Evolutionary conservation across 2,329 filamentous ascomycete species (phyloP), one percentile per base, ranked within the genome.

Genomic region (Penicillium sp.): DNA sequence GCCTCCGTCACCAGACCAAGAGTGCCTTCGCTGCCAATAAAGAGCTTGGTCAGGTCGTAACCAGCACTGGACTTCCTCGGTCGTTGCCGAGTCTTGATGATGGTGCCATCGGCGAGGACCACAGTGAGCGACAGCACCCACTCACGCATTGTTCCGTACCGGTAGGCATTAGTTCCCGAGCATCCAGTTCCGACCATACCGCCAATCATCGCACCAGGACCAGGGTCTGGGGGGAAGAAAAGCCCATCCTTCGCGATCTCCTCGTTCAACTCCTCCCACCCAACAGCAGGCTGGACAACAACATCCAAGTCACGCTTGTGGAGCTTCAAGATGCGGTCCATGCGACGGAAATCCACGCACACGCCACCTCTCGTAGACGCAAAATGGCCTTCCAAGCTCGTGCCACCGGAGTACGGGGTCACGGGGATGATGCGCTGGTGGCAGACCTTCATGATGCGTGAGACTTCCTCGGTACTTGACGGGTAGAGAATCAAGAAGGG

Each of bases 141-240:
- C 70, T 96, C 91, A 60, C 90, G 87, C 91, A 96, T 96, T 2
- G 91, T 96, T 59, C 91, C 92, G 72, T 96, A 96, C 55, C 91
- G 83, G 77, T 95, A 96, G 16, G 91, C 88, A 71, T 96, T 96
- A 14, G 91, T 96, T 56, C 91, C 91, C 5, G 77, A 79, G 60
- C 78, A 80, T 43, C 78, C 77, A 10, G 78, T 80, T 10, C 78
- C 78, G 11, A 80, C 75, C 78, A 80, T 80, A 53, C 91, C 91
- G 55, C 91, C 91, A 65, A 97, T 96, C 87, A 90, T 90, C 58
- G 91, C 91, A 17, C 91, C 91, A 50, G 92, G 91, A 50, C 91
- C 92, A 17, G 91, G 91, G 72, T 96, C 91, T 0, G 91, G 91
- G 22, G 91, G 91, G 76, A 96, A 96, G 80, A 96, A 96, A 4